These are phyloP conservation scores for Cercis canadensis DNA, from an alignment of 306 rosid species.

Conservation along the genomic window DNA sequence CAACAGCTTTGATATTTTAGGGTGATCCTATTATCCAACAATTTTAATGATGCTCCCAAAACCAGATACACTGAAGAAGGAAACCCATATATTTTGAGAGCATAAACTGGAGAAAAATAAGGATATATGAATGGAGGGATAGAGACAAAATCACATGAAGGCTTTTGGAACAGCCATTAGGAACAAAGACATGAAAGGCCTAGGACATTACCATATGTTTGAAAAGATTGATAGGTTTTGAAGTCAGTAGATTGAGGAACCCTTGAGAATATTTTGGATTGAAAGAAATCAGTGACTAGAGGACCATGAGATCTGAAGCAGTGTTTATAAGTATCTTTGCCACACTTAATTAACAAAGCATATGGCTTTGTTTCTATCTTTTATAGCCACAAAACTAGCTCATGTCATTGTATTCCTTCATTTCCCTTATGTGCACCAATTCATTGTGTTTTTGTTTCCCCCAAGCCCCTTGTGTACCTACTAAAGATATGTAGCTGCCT, in stretches of 20 bases:
- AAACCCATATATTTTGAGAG: constrained; percentile 37
- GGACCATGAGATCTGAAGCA: constrained; percentile 42
- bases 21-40: constrained; percentile 1
- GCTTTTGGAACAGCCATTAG: constrained; percentile 36
- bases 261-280: constrained; percentile 25
- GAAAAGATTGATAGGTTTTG: constrained; percentile 18
- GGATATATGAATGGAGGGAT: constrained; percentile 10
- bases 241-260: constrained; percentile 22
- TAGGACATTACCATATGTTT: constrained; percentile 36
- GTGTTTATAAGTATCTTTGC: constrained; percentile 43
- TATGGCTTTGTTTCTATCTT: constrained; percentile 46
- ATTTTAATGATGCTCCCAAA: constrained; percentile 38
- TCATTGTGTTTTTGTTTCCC: constrained; percentile 39
- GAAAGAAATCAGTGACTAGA: constrained; percentile 25
- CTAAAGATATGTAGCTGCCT: constrained; percentile 33
- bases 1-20: constrained; percentile 7
- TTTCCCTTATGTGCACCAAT: constrained; percentile 25
- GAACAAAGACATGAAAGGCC: constrained; percentile 52
- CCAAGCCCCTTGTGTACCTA: constrained; percentile 32
- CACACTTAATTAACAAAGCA: constrained; percentile 41
- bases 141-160: constrained; percentile 64
- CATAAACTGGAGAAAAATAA: constrained; percentile 21
- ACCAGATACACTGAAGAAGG: constrained; percentile 38
- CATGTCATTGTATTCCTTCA: constrained; percentile 29
- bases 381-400: constrained; percentile 39